phyloP scores from a whole-genome alignment of 2,329 filamentous ascomycete genomes.

The Gaeumannomyces sp. region DNA sequence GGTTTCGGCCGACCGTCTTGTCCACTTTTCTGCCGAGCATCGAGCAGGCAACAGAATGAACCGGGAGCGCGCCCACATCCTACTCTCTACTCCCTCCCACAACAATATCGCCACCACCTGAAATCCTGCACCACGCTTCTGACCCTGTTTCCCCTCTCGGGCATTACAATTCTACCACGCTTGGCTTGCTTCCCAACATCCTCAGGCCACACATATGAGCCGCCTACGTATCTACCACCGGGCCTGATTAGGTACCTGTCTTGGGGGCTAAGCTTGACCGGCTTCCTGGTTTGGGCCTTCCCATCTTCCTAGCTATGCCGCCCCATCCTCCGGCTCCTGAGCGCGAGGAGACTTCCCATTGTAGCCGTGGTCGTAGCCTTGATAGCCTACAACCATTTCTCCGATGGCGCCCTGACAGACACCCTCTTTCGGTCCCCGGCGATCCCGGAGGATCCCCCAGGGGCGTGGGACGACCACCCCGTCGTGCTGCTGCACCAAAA shows the following conservation, averaged over 20 bases:
- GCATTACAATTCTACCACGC: background rate
- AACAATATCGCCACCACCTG: background rate
- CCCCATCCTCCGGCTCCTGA: background rate
- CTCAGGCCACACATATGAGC: no score
- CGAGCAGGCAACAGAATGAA: background rate
- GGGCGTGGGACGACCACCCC: background rate
- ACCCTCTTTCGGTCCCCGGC: constrained; percentile 1
- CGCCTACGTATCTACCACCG: no score
- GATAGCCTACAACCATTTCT: constrained; percentile 1
- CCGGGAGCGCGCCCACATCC: background rate
- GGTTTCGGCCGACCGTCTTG: no score
- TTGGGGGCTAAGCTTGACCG: no score
- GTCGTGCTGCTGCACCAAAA: constrained; percentile 1
- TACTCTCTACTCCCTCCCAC: background rate
- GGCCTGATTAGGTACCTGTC: no score
- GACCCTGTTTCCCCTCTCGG: background rate
- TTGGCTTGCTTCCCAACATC: background rate
- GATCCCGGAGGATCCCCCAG: background rate
- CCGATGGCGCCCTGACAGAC: constrained; percentile 1
- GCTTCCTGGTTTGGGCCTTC: background rate
- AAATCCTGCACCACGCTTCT: background rate
- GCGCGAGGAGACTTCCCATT: background rate
- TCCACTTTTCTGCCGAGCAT: background rate
- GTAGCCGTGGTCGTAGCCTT: background rate
- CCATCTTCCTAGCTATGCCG: background rate